Percentiles rank a stretch among this genome's conserved stretches.
phyloP scores from a whole-genome alignment of 345 rosid genomes.

The Populus tremula region DNA sequence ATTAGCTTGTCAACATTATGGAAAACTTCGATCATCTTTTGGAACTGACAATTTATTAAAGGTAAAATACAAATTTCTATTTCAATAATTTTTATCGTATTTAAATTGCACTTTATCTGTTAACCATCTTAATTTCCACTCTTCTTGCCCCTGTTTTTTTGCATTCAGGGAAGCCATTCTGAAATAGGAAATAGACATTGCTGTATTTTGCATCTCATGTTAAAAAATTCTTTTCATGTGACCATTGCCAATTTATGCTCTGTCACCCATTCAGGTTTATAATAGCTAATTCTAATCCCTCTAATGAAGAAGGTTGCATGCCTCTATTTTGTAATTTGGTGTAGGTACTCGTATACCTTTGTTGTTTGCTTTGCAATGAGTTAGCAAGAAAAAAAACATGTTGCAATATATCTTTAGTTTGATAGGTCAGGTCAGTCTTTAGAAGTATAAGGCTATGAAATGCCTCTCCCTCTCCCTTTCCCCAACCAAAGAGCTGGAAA shows the following conservation, averaged over 20 bases:
- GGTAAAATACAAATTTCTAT: conserved; percentile 37
- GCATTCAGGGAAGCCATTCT: neutral
- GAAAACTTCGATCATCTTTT: conserved; percentile 92
- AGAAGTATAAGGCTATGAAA: neutral
- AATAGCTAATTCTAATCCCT: neutral
- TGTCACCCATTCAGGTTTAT: neutral
- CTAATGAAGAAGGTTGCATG: neutral
- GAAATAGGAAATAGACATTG: neutral
- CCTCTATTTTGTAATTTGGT: neutral
- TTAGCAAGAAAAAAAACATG: neutral
- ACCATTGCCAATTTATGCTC: neutral
- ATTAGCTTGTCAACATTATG: conserved; percentile 90
- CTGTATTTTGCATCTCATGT: neutral
- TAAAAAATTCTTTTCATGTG: neutral
- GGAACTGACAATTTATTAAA: conserved; percentile 58
- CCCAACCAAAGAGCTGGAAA: neutral
- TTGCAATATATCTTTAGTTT: neutral
- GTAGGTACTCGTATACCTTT: neutral
- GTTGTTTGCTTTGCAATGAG: neutral
- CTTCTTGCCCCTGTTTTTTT: neutral
- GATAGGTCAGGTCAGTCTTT: too few relatives aligned
- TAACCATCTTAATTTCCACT: too few relatives aligned
- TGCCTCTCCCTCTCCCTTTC: neutral
- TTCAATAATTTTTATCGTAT: neutral
- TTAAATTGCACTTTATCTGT: neutral